Conservation (phyloP, 306 rosid species). For the Rosa rugosa region DNA sequence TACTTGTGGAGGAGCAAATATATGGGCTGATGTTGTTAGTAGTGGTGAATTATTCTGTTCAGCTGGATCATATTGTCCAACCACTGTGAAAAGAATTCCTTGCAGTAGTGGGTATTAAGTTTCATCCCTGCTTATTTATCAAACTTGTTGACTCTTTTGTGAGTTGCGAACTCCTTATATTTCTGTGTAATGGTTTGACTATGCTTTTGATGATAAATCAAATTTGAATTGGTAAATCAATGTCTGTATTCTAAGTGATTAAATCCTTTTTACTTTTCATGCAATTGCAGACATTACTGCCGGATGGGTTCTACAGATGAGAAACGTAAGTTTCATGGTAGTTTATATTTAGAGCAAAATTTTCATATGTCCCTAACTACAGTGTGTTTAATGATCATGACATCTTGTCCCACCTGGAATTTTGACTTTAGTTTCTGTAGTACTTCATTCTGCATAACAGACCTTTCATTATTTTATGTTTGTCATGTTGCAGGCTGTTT, state of each 20-base stretch:
- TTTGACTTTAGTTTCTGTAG: not conserved
- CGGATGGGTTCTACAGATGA: constrained; percentile 83
- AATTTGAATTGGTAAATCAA: not conserved
- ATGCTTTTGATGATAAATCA: not conserved
- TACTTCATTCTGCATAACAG: constrained; percentile 20
- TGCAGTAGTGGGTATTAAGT: constrained; percentile 79
- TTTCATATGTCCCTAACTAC: not conserved
- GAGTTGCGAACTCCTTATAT: not conserved
- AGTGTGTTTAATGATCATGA: not conserved
- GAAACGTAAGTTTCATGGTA: constrained; percentile 54
- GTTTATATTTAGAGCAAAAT: not conserved
- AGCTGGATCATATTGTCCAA: constrained; percentile 89
- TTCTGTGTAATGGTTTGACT: not conserved
- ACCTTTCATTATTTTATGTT: constrained; percentile 38
- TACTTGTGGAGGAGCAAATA: constrained; percentile 94
- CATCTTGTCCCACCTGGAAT: not conserved
- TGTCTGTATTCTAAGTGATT: constrained; percentile 21
- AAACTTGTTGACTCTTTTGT: not conserved
- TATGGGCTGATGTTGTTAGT: constrained; percentile 82
- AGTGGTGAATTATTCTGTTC: constrained; percentile 79
- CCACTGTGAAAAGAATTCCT: constrained; percentile 54
- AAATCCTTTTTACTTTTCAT: constrained; percentile 7
- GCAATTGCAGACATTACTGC: constrained; percentile 80
- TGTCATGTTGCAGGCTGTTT: constrained; percentile 71
- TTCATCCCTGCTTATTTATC: constrained; percentile 22